These are phyloP conservation scores for Hypoxylon sp. DNA, from an alignment of 2,329 filamentous ascomycete genomes.

Conservation along the genomic window DNA sequence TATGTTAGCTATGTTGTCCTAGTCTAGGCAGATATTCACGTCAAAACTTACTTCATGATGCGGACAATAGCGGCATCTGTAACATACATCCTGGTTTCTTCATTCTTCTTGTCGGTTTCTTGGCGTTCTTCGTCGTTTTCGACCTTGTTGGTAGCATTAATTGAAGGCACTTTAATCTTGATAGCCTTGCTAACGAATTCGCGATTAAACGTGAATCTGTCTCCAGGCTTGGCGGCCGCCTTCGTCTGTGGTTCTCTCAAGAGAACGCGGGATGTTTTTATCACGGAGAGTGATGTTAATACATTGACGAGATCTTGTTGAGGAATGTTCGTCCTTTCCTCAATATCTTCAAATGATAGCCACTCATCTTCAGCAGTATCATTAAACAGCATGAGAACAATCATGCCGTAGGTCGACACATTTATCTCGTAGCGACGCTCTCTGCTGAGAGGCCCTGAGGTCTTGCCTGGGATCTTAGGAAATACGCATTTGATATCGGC, in stretches of 20 bases:
- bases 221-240: conserved; percentile 77
- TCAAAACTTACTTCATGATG: conserved; percentile 84
- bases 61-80: conserved; percentile 84
- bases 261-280: conserved; percentile 82
- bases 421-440: conserved; percentile 89
- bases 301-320: conserved; percentile 80
- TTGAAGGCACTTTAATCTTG: conserved; percentile 90
- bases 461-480: conserved; percentile 79
- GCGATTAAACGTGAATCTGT: conserved; percentile 86
- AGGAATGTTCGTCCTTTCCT: conserved; percentile 85
- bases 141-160: conserved; percentile 85
- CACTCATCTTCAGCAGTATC: conserved; percentile 70
- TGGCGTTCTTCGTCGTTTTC: conserved; percentile 80
- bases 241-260: conserved; percentile 86
- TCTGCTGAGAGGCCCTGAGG: conserved; percentile 70
- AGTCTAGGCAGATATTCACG: neutral
- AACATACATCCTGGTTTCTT: conserved; percentile 78
- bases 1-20: conserved; percentile 50
- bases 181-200: conserved; percentile 85
- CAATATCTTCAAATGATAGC: conserved; percentile 81
- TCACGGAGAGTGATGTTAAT: conserved; percentile 84
- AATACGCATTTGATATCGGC: conserved; percentile 89
- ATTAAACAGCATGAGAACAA: conserved; percentile 92
- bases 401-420: conserved; percentile 92
- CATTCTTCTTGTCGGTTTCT: conserved; percentile 82